Conservation (phyloP, 2,329 filamentous ascomycete species). For the Chrysoporthe austroafricana region DNA sequence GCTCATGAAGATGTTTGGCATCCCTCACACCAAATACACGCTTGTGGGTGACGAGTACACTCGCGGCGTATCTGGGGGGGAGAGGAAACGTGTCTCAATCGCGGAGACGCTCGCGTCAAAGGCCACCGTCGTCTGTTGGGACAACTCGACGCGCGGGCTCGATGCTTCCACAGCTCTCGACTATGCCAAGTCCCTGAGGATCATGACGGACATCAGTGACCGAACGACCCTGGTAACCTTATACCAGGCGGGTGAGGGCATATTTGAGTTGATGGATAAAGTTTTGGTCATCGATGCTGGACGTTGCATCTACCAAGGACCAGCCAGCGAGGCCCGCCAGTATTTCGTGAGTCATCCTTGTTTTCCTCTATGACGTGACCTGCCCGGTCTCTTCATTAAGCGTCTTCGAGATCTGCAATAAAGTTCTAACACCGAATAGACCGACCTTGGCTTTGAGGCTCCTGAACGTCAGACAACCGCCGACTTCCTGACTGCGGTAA, state of each 20-base stretch:
- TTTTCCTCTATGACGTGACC: background rate
- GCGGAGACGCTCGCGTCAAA: conserved; percentile 67
- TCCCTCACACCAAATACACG: conserved; percentile 68
- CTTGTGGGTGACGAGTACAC: conserved; percentile 71
- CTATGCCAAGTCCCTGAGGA: conserved; percentile 66
- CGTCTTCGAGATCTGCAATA: background rate
- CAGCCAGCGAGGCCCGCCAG: conserved; percentile 60
- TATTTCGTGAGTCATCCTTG: conserved; percentile 60
- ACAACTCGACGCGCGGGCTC: conserved; percentile 68
- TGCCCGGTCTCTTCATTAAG: background rate
- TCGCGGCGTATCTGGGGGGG: conserved; percentile 64
- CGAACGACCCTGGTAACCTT: conserved; percentile 64
- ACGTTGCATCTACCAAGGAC: conserved; percentile 70
- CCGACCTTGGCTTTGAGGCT: conserved; percentile 66
- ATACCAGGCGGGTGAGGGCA: conserved; percentile 65
- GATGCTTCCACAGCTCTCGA: conserved; percentile 69
- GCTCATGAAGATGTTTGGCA: conserved; percentile 70
- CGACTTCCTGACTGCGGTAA: conserved; percentile 77
- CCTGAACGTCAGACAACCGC: conserved; percentile 67
- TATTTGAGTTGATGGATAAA: conserved; percentile 70
- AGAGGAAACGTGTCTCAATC: conserved; percentile 76
- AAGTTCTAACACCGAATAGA: background rate
- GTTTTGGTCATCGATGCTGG: conserved; percentile 70
- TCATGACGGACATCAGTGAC: conserved; percentile 68
- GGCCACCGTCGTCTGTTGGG: conserved; percentile 73